Conservation (phyloP, 2,329 filamentous ascomycete species). For the Dactylellina sp. region DNA sequence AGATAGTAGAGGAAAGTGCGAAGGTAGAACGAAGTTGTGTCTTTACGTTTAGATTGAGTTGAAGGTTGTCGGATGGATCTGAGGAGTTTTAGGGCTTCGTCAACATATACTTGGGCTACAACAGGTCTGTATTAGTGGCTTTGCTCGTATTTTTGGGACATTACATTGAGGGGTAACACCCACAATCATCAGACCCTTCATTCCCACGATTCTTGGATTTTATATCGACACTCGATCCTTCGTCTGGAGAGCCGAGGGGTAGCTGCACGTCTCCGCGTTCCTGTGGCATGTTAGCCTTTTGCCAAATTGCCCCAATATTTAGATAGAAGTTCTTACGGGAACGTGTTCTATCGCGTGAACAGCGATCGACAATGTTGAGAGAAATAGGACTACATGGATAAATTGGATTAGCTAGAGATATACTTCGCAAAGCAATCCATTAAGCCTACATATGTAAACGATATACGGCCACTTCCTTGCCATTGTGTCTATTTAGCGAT, state of each 20-base stretch:
- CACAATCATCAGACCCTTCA: slow-evolving; percentile 17
- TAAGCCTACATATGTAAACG: slow-evolving; percentile 36
- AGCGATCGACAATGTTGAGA: slow-evolving; percentile 51
- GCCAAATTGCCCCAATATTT: slow-evolving; percentile 3
- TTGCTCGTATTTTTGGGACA: too few relatives aligned
- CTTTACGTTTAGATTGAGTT: slow-evolving; percentile 38
- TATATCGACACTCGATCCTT: neutral
- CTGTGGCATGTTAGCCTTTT: slow-evolving; percentile 24
- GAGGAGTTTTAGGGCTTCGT: slow-evolving; percentile 32
- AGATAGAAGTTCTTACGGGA: slow-evolving; percentile 13
- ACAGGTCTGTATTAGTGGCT: slow-evolving; percentile 7
- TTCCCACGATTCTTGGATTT: slow-evolving; percentile 1
- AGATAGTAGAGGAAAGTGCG: slow-evolving; percentile 44
- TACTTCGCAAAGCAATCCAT: neutral
- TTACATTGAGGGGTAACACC: neutral
- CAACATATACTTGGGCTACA: slow-evolving; percentile 39
- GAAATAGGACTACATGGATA: slow-evolving; percentile 29
- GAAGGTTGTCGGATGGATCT: slow-evolving; percentile 24
- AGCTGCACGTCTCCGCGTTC: slow-evolving; percentile 44
- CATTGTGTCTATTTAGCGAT: slow-evolving; percentile 30
- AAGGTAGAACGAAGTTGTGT: slow-evolving; percentile 38
- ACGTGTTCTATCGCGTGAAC: slow-evolving; percentile 51
- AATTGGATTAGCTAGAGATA: slow-evolving; percentile 25
- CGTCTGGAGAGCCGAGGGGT: slow-evolving; percentile 20
- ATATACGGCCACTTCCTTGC: slow-evolving; percentile 41